phyloP scores from a whole-genome alignment of 345 rosid genomes.

The Camelina laxa region DNA sequence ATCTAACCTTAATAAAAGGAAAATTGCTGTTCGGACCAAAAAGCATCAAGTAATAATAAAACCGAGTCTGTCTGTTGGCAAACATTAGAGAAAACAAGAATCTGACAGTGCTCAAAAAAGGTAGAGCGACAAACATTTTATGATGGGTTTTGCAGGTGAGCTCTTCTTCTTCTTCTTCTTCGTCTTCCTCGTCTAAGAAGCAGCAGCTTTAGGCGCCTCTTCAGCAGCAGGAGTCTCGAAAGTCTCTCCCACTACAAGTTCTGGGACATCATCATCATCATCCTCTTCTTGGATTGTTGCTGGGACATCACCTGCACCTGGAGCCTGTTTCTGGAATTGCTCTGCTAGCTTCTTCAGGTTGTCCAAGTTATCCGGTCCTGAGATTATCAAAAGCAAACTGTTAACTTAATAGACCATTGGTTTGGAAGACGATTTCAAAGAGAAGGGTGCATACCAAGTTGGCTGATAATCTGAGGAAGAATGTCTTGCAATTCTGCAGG shows the following conservation, averaged over 20 bases:
- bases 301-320: slow-evolving; percentile 53
- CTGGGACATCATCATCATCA: slow-evolving; percentile 78
- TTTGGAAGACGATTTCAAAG: background rate
- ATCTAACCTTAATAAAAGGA: slow-evolving; percentile 34
- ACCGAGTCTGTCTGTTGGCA: slow-evolving; percentile 33
- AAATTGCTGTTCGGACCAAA: slow-evolving; percentile 36
- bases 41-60: slow-evolving; percentile 35
- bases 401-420: background rate
- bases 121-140: slow-evolving; percentile 37
- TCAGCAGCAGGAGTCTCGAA: slow-evolving; percentile 84
- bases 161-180: slow-evolving; percentile 25
- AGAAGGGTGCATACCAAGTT: slow-evolving; percentile 61
- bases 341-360: slow-evolving; percentile 91
- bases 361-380: slow-evolving; percentile 95
- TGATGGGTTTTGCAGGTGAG: slow-evolving; percentile 6
- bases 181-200: slow-evolving; percentile 32
- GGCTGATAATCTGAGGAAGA: slow-evolving; percentile 88
- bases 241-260: slow-evolving; percentile 81
- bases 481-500: slow-evolving; percentile 83
- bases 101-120: slow-evolving; percentile 39
- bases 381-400: background rate
- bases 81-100: slow-evolving; percentile 43
- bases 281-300: slow-evolving; percentile 62
- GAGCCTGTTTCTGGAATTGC: slow-evolving; percentile 85
- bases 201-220: slow-evolving; percentile 52